These are phyloP conservation scores for Lactifluus pinguis DNA, from an alignment of 768 basidiomycete genomes.

Conservation along the genomic window DNA sequence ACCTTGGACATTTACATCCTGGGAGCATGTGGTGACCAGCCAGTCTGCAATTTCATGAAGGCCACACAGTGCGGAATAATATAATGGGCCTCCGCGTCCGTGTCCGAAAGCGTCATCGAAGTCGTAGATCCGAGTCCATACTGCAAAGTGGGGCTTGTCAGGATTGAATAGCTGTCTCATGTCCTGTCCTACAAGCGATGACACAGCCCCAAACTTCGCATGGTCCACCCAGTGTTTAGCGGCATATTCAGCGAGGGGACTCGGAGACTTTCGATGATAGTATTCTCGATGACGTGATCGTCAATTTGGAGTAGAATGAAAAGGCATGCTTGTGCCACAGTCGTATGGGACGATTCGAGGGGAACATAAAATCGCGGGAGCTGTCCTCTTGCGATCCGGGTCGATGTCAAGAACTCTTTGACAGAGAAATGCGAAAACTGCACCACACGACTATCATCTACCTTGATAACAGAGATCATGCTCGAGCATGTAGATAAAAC, in stretches of 20 bases:
- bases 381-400: background rate
- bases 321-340: background rate
- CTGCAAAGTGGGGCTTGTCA: background rate
- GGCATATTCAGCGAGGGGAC: background rate
- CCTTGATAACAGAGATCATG: background rate
- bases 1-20: no score
- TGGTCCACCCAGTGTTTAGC: background rate
- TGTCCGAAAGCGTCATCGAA: no score
- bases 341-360: background rate
- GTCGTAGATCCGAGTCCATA: background rate
- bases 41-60: no score
- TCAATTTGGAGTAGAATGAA: background rate
- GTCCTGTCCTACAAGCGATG: background rate
- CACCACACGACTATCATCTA: background rate
- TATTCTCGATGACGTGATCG: background rate
- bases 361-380: background rate
- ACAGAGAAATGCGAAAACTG: slow-evolving; percentile 3
- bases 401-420: background rate
- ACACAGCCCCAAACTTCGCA: background rate
- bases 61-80: no score
- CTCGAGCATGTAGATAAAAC: background rate
- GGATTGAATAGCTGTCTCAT: background rate
- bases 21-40: no score
- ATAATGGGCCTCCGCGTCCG: no score
- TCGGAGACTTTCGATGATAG: no score